Conservation (phyloP, 345 rosid genomes). For the Anastatica hierochuntica region DNA sequence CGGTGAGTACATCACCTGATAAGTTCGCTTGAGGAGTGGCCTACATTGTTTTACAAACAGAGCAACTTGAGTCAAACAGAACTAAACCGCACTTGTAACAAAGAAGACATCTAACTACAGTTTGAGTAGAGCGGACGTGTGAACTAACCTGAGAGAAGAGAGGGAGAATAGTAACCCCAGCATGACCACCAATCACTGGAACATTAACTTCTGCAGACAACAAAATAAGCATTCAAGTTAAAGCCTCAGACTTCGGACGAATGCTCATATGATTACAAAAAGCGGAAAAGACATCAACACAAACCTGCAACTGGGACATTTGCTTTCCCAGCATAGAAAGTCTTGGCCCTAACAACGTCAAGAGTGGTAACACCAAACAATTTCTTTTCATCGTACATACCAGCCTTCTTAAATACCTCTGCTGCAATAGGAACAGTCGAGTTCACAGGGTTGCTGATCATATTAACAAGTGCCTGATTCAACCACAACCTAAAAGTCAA, state of each 20-base stretch:
- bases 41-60: conserved; percentile 27
- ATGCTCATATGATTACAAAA: too few species aligned
- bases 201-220: conserved; percentile 75
- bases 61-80: neutral
- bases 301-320: conserved; percentile 44
- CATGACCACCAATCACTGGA: conserved; percentile 86
- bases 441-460: conserved; percentile 85
- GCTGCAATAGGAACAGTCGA: conserved; percentile 72
- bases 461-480: conserved; percentile 59
- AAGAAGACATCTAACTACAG: too few species aligned
- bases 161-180: conserved; percentile 73
- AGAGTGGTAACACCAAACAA: conserved; percentile 76
- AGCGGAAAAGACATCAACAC: too few species aligned
- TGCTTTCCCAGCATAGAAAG: conserved; percentile 75
- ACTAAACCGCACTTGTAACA: too few species aligned
- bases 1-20: conserved; percentile 41
- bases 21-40: conserved; percentile 69
- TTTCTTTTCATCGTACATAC: conserved; percentile 56
- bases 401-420: conserved; percentile 73
- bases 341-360: conserved; percentile 74
- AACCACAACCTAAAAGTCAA: neutral
- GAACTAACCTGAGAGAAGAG: conserved; percentile 72
- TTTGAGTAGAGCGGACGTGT: neutral
- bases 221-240: too few species aligned
- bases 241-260: too few species aligned